Base-by-base conservation (phyloP, 176 grass and related monocot species). In the Oryza longistaminata region DNA sequence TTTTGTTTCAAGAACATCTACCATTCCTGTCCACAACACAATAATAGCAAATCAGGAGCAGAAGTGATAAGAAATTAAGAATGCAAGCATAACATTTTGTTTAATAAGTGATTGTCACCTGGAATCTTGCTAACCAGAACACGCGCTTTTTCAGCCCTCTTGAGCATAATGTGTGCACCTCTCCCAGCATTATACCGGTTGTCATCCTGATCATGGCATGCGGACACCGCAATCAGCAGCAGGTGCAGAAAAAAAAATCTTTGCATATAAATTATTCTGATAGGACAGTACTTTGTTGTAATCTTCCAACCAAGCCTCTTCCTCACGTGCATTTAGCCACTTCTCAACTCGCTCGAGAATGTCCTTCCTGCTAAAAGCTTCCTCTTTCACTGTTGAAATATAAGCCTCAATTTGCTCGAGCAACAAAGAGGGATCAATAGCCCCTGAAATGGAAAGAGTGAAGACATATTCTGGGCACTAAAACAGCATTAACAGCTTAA, bases 281-380 rank as follows among this genome's bases (percentile, higher is more conserved):
- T 40, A 29, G 2, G 44, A 67, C 21, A 24, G 75, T 85, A 96
- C 91, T 85, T 92, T 93, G 68, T 83, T 96, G 75, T 96, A 96
- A 66, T 96, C 91, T 86, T 96, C 91, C 34, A 96, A 74, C 94
- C 91, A 96, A 76, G 81, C 66, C 88, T 96, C 94, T 69, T 95
- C 90, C 66, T 93, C 77, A 52, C 91, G 83, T 80, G 91, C 84
- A 44, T 79, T 80, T 68, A 90, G 69, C 91, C 94, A 96, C 86
- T 79, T 88, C 72, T 93, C 94, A 17, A 96, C 88, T 64, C 87
- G 74, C 82, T 96, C 94, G 64, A 96, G 88, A 50, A 96, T 93
- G 80, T 93, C 94, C 37, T 96, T 93, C 69, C 94, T 86, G 78
- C 84, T 91, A 79, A 91, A 91, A 50, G 91, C 89, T 60, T 93